Evolutionary conservation across 495 filamentous ascomycete species (phyloP), one percentile per base, ranked within the genome.

Genomic region (Trichoderma reesei): DNA sequence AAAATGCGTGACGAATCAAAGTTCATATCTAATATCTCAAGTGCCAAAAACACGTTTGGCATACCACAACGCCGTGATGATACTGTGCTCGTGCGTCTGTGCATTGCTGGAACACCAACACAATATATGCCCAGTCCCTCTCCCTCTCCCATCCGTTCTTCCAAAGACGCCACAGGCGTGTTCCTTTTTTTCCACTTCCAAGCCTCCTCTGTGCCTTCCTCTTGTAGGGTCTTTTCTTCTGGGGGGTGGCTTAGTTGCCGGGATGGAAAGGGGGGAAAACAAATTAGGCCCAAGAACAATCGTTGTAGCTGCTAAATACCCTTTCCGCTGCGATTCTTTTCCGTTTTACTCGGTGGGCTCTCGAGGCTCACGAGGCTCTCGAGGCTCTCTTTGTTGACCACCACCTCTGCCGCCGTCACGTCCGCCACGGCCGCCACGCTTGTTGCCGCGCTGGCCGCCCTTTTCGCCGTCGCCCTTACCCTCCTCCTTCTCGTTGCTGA

Each of bases 401-500:
- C 75, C 74, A 60, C 78, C 73, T 16, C 79, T 66, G 34, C 75
- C 69, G 54, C 75, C 72, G 18, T 73, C 69, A 18, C 75, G 62
- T 44, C 77, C 76, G 26, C 76, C 76, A 6, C 79, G 71, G 64
- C 77, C 76, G 26, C 76, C 76, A 6, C 79, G 71, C 64, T 74
- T 70, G 39, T 78, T 77, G 3, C 76, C 73, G 31, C 68, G 65
- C 41, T 73, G 68, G 38, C 74, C 70, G 38, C 71, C 76, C 46
- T 73, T 73, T 44, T 75, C 74, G 38, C 71, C 74, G 7, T 76
- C 72, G 37, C 76, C 75, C 67, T 77, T 78, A 65, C 78, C 77
- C 7, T 76, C 76, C 62, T 82, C 81, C 67, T 79, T 74, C 33
- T 82, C 80, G 59, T 83, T 86, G 62, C 82, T 82, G 16, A 86